Conservation (phyloP, 2,329 filamentous ascomycete genomes). For the Stenocarpella maydis region DNA sequence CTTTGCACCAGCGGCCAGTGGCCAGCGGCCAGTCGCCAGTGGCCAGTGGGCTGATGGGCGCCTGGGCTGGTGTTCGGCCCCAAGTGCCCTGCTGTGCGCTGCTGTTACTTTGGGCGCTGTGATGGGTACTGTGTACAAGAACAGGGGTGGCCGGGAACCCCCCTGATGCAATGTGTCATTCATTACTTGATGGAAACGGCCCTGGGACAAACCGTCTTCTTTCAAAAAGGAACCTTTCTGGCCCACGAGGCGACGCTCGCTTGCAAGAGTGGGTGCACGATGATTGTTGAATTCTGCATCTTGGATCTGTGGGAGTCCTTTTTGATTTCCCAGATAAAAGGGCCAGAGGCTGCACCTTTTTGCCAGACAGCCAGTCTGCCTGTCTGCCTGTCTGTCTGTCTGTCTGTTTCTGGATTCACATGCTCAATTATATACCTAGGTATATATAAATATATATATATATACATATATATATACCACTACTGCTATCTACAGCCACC, state of each 20-base stretch:
- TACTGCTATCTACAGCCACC: neutral
- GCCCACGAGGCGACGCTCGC: conserved; percentile 19
- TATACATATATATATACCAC: too few relatives aligned
- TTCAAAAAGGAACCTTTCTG: conserved; percentile 36
- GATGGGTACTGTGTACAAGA: conserved; percentile 21
- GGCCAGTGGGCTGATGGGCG: conserved; percentile 33
- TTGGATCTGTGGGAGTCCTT: neutral
- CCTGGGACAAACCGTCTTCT: conserved; percentile 23
- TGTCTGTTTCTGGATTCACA: neutral
- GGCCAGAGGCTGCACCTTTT: neutral
- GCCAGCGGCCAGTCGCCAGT: neutral
- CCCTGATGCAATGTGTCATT: conserved; percentile 38
- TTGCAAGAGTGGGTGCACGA: conserved; percentile 8
- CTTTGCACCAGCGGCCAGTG: too few relatives aligned
- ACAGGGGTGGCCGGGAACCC: conserved; percentile 12
- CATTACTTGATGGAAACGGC: conserved; percentile 40
- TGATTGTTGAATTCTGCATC: neutral
- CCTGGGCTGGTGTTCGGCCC: too few relatives aligned
- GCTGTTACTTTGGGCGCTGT: neutral
- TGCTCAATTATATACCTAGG: too few relatives aligned
- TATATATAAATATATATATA: too few relatives aligned
- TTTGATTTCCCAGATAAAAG: neutral
- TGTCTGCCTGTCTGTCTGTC: too few relatives aligned
- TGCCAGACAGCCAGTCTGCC: neutral
- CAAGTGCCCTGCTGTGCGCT: neutral